These are phyloP conservation scores for Rhizopogon salebrosus DNA, from an alignment of 768 basidiomycete genomes.

Conservation along the genomic window DNA sequence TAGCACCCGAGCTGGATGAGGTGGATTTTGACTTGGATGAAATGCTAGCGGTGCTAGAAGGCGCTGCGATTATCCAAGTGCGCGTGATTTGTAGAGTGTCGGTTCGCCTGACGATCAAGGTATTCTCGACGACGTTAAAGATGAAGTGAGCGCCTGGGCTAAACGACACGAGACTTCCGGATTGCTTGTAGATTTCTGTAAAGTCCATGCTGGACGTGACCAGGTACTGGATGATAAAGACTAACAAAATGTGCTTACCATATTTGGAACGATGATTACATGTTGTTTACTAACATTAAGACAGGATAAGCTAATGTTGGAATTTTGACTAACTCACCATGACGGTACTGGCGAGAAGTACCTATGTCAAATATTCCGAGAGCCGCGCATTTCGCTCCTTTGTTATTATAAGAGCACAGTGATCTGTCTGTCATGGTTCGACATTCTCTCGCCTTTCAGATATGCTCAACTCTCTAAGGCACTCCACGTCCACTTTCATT, in stretches of 20 bases:
- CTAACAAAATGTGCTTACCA: no score
- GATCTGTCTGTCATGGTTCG: background rate
- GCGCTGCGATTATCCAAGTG: constrained; percentile 66
- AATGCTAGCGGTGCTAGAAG: constrained; percentile 44
- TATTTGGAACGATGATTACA: background rate
- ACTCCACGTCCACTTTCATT: background rate
- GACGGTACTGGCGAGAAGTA: background rate
- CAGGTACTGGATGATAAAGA: no score
- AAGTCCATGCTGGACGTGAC: constrained; percentile 62
- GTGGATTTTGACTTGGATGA: constrained; percentile 30
- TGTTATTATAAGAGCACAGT: background rate
- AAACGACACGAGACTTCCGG: constrained; percentile 66
- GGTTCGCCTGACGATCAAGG: constrained; percentile 78
- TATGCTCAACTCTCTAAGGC: background rate
- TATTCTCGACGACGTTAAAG: constrained; percentile 71
- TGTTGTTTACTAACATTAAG: background rate
- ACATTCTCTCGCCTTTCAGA: background rate
- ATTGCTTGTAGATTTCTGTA: constrained; percentile 79
- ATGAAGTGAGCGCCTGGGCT: constrained; percentile 87
- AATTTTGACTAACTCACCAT: background rate
- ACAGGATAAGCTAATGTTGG: no score
- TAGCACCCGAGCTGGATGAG: constrained; percentile 16
- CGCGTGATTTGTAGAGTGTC: constrained; percentile 80
- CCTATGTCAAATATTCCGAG: no score
- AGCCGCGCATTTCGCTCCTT: no score